These are phyloP conservation scores for Fusarium mundagurra DNA, from an alignment of 2,329 filamentous ascomycete genomes.

Conservation along the genomic window DNA sequence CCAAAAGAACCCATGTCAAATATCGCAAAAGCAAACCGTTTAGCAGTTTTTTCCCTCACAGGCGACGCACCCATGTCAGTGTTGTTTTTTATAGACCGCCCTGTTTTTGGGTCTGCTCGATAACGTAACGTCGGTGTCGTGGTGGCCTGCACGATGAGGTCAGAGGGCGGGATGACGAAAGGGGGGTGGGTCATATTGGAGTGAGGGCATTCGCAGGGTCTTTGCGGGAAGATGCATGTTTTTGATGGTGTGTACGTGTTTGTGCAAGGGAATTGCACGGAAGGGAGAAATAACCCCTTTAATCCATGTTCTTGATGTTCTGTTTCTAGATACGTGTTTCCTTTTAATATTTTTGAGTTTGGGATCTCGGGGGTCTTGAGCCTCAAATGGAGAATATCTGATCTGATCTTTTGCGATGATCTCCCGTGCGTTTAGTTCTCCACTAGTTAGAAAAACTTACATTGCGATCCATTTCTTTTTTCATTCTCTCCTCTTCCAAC, in stretches of 20 bases:
- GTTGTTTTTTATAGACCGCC: slow-evolving; percentile 34
- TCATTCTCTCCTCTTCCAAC: background rate
- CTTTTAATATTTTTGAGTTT: slow-evolving; percentile 1
- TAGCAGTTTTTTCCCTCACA: background rate
- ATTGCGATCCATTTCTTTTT: background rate
- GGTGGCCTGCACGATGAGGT: slow-evolving; percentile 44
- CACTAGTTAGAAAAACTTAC: slow-evolving; percentile 17
- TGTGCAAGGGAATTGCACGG: slow-evolving; percentile 17
- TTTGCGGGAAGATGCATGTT: slow-evolving; percentile 12
- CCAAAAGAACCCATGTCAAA: slow-evolving; percentile 7
- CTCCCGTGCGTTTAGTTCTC: slow-evolving; percentile 31
- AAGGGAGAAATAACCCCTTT: background rate
- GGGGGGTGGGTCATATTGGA: slow-evolving; percentile 6
- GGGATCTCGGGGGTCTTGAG: slow-evolving; percentile 14
- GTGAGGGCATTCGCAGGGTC: slow-evolving; percentile 25
- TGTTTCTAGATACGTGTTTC: background rate
- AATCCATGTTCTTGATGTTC: background rate
- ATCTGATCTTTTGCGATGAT: slow-evolving; percentile 31
- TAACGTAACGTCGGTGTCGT: slow-evolving; percentile 6
- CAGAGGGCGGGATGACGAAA: slow-evolving; percentile 44
- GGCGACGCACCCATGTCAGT: slow-evolving; percentile 8
- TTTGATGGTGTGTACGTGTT: background rate
- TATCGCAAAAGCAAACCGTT: slow-evolving; percentile 5
- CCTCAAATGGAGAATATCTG: slow-evolving; percentile 22
- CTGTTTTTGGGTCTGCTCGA: slow-evolving; percentile 16